Evolutionary conservation across 352 stramenopile species (phyloP), one percentile per base, ranked within the genome.

Genomic region (Stramenopiles sp.): DNA sequence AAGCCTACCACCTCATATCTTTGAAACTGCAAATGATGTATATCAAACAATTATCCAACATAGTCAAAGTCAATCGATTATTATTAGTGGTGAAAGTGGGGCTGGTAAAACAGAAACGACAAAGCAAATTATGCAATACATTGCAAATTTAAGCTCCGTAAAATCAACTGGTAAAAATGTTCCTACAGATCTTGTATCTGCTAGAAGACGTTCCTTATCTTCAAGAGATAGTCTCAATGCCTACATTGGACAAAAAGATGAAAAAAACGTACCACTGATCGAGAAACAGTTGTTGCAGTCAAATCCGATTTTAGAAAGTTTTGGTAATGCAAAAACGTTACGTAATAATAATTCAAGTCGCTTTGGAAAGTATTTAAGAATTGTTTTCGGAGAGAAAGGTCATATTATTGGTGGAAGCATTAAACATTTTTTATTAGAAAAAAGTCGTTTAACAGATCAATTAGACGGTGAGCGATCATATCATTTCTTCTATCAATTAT

Each of bases 351-450:
- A 98, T 82, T 97, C 90, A 30, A 95, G 87, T 85, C 87, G 94
- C 79, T 98, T 98, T 82, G 94, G 94, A 73, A 98, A 98, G 85
- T 98, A 97, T 80, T 98, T 98, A 77, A 91, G 97, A 85, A 96
- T 98, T 81, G 89, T 92, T 73, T 98, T 98, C 83, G 90, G 94
- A 80, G 88, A 93, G 80, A 89, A 93, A 69, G 91, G 90, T 73
- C 93, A 92, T 81, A 96, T 96, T 79, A 88, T 93, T 0, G 88
- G 90, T 29, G 88, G 88, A 23, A 88, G 93, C 83, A 94, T 95
- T 80, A 89, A 94, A 79, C 93, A 94, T 82, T 95, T 94, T 74
- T 78, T 95, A 33, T 82, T 95, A 23, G 90, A 95, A 83, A 95
- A 94, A 83, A 94, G 89, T 78, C 87, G 90, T 38, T 93, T 95